These are phyloP conservation scores for Boletus subcaerulescens DNA, from an alignment of 768 basidiomycete genomes.

Conservation along the genomic window DNA sequence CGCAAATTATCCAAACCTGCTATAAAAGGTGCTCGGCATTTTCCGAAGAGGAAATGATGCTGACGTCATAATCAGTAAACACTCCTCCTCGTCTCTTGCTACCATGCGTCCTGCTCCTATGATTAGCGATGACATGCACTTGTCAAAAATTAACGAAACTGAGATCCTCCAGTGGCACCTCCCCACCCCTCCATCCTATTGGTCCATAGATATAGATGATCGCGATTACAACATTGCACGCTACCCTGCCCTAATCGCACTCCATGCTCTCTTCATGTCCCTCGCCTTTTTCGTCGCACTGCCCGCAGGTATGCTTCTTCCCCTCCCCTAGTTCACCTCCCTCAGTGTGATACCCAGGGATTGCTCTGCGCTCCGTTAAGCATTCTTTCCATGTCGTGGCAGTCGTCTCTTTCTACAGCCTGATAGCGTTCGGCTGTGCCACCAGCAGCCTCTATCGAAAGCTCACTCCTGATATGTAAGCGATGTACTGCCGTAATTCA, in stretches of 20 bases:
- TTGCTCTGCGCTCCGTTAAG: slow-evolving; percentile 74
- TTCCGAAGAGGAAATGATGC: no score
- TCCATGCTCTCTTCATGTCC: slow-evolving; percentile 72
- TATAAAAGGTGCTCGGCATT: no score
- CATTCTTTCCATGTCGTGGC: slow-evolving; percentile 60
- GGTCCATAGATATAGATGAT: slow-evolving; percentile 71
- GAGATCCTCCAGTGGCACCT: slow-evolving; percentile 61
- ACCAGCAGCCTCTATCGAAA: slow-evolving; percentile 72
- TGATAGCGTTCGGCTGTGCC: slow-evolving; percentile 62
- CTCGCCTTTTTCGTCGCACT: slow-evolving; percentile 81
- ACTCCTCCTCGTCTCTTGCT: background rate
- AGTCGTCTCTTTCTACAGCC: slow-evolving; percentile 60
- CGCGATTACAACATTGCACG: slow-evolving; percentile 41
- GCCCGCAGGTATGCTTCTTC: slow-evolving; percentile 61
- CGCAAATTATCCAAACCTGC: no score
- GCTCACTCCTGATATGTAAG: slow-evolving; percentile 80
- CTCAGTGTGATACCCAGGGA: slow-evolving; percentile 44
- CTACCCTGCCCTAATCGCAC: slow-evolving; percentile 66
- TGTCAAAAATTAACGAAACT: slow-evolving; percentile 70
- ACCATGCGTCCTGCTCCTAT: no score
- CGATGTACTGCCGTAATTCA: slow-evolving; percentile 16
- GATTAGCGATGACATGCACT: no score
- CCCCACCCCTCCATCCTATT: slow-evolving; percentile 79
- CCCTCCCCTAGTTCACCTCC: background rate
- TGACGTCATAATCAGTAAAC: no score